Conservation (phyloP, 257 asterid species). For the Nicotiana undulata region DNA sequence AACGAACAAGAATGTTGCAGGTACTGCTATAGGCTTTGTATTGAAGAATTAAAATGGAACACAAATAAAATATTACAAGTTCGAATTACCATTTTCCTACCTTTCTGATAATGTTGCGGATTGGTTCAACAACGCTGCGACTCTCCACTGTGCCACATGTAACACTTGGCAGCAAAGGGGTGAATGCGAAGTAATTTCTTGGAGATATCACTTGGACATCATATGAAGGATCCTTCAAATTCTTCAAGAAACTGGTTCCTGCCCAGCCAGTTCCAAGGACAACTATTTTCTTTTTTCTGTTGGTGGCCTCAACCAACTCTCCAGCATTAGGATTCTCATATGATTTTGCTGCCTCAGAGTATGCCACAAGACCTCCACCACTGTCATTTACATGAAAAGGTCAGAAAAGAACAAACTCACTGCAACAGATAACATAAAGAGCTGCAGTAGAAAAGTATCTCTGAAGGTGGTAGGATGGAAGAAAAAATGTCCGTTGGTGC, state of each 20-base stretch:
- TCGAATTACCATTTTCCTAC: constrained; percentile 16
- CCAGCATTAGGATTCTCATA: constrained; percentile 26
- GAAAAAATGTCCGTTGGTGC: not conserved
- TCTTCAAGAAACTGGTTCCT: constrained; percentile 80
- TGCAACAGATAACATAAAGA: constrained; percentile 1
- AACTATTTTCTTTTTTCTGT: constrained; percentile 70
- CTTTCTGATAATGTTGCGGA: constrained; percentile 85
- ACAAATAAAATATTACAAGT: not conserved
- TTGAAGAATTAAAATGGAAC: not conserved
- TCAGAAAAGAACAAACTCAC: not conserved
- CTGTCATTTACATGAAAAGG: constrained; percentile 26
- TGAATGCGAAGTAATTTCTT: constrained; percentile 90
- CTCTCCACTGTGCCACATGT: constrained; percentile 92
- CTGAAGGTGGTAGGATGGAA: not conserved
- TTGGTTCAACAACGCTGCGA: constrained; percentile 93
- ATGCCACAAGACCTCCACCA: constrained; percentile 81
- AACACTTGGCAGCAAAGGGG: constrained; percentile 93
- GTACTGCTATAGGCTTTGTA: not conserved
- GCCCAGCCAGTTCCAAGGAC: constrained; percentile 99
- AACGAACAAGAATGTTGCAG: not conserved
- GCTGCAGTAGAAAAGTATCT: not conserved
- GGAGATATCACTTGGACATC: constrained; percentile 94
- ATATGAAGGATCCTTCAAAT: constrained; percentile 60
- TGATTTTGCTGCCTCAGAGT: constrained; percentile 60
- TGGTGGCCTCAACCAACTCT: constrained; percentile 28